Base-by-base conservation (phyloP, 2,329 filamentous ascomycete genomes). In the Phoma sp. region DNA sequence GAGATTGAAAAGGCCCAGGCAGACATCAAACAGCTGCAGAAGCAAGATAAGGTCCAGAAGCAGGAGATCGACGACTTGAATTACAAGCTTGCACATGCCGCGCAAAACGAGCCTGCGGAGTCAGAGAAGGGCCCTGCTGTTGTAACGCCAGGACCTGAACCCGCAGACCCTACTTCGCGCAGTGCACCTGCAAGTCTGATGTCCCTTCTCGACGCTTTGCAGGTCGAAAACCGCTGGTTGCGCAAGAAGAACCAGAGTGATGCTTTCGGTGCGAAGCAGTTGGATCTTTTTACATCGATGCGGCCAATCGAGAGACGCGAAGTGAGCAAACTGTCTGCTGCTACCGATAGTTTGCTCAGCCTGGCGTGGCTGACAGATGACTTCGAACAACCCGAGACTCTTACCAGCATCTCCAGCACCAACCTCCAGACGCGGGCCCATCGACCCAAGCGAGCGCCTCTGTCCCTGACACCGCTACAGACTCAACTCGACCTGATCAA, bases 221-320 rank as follows among this genome's bases (percentile, higher is more conserved):
- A 63, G n/a, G 58, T 59, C 19, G 69, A 73, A 25, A 73, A 72
- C 32, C 64, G 64, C 17, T 73, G 68, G 68, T 56, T 73, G 27
- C 68, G 70, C 17, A 60, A 60, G 24, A 65, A 64, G 6, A 65
- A 70, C 33, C 46, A 69, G 40, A 40, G 55, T 7, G 57, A 61
- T 6, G 49, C 62, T 24, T 65, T 68, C 31, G 41, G 37, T n/a
- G 25, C 46, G 2, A 36, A 37, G 25, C 46, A 55, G n/a, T 4
- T 55, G 15, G 41, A 45, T 7, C 31, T 55, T 6, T 44, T 55
- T 41, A 46, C 48, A 4, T 37, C 46, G 4, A 41, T 55, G 46
- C 52, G 32, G 21, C 24, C 36, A 13, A 27, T 41, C 12, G 43
- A 51, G 46, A 55, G 45, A 37, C 43, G 41, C 6, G 52, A 46